These are phyloP conservation scores for Linnemannia elongata DNA, from an alignment of 192 early-diverging fungal genomes.

Conservation along the genomic window DNA sequence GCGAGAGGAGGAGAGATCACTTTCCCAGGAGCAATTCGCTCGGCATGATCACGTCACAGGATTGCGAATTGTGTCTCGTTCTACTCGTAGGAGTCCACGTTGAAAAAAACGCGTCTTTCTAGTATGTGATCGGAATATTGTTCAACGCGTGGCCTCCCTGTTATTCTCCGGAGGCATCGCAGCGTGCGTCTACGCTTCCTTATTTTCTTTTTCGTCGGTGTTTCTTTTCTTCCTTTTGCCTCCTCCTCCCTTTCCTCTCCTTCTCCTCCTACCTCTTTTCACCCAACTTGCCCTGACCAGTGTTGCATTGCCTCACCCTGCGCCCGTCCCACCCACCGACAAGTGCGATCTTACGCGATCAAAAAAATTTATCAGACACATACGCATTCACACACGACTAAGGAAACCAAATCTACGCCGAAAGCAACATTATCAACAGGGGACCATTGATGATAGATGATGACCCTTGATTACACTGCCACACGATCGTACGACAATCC, in stretches of 20 bases:
- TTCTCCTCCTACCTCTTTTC: background rate
- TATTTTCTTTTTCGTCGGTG: background rate
- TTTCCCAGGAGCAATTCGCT: background rate
- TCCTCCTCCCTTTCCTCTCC: background rate
- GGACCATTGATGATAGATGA: background rate
- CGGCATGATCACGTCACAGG: background rate
- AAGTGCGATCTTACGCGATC: constrained; percentile 7
- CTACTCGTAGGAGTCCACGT: too few species aligned
- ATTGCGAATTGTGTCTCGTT: background rate
- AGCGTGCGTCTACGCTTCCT: background rate
- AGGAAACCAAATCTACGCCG: background rate
- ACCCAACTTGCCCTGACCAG: background rate
- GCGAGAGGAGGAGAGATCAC: background rate
- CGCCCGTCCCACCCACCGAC: background rate
- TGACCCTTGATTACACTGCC: too few species aligned
- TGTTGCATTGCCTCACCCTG: background rate
- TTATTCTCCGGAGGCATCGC: background rate
- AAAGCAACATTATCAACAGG: background rate
- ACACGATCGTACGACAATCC: too few species aligned
- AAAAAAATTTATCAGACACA: background rate
- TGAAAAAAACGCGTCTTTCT: background rate
- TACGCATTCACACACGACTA: background rate
- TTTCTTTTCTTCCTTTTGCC: background rate
- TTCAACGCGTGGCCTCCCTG: background rate
- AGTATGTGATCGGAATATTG: background rate